phyloP scores from a whole-genome alignment of 345 rosid species.

The Noccaea caerulescens region DNA sequence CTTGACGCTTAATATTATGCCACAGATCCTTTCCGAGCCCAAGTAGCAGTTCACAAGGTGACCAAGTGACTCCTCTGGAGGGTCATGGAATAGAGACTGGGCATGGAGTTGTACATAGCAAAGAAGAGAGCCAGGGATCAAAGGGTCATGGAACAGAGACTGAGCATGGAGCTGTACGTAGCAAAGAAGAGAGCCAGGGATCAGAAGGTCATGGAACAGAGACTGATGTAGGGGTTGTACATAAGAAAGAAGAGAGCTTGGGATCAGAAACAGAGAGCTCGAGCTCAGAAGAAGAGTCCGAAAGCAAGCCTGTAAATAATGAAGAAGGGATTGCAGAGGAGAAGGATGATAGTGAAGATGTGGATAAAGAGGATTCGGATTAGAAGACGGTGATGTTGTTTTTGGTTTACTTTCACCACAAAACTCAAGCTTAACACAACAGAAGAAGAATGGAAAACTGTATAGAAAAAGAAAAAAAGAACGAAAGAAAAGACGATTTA shows the following conservation, averaged over 20 bases:
- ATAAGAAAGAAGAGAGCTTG: slow-evolving; percentile 6
- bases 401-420: slow-evolving; percentile 26
- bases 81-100: slow-evolving; percentile 29
- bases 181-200: slow-evolving; percentile 13
- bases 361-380: slow-evolving; percentile 51
- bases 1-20: slow-evolving; percentile 21
- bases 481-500: slow-evolving; percentile 15
- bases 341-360: slow-evolving; percentile 62
- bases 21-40: slow-evolving; percentile 30
- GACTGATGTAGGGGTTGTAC: slow-evolving; percentile 17
- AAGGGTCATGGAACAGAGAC: slow-evolving; percentile 25
- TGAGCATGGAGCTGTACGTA: slow-evolving; percentile 29
- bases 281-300: slow-evolving; percentile 50
- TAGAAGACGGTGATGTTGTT: slow-evolving; percentile 54
- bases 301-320: slow-evolving; percentile 63
- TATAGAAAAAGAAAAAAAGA: slow-evolving; percentile 16
- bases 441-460: slow-evolving; percentile 27
- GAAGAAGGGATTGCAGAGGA: slow-evolving; percentile 50
- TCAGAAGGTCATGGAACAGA: not conserved
- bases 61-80: slow-evolving; percentile 22
- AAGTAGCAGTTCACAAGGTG: slow-evolving; percentile 7
- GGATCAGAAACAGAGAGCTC: slow-evolving; percentile 51
- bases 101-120: slow-evolving; percentile 32
- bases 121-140: slow-evolving; percentile 14
- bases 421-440: slow-evolving; percentile 19